Conservation (phyloP, 352 stramenopile species). For the Phytopythium helicoides region DNA sequence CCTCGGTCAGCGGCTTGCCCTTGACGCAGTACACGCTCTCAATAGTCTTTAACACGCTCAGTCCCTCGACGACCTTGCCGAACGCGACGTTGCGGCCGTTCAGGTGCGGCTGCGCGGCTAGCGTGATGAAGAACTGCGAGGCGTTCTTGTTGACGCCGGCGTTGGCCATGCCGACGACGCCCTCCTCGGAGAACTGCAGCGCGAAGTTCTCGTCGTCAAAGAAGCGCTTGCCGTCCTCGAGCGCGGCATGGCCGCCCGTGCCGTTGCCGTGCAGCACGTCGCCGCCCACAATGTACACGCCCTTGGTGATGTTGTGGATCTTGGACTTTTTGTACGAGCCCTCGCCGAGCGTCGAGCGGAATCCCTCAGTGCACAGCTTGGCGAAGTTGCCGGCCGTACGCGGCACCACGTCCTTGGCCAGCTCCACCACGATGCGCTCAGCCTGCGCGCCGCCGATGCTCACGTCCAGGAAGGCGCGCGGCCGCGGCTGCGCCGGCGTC, state of each 20-base stretch:
- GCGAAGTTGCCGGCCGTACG: slow-evolving; percentile 76
- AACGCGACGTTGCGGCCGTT: slow-evolving; percentile 88
- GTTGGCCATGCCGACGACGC: slow-evolving; percentile 97
- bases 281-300: slow-evolving; percentile 67
- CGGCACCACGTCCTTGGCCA: slow-evolving; percentile 81
- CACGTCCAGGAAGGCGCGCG: slow-evolving; percentile 77
- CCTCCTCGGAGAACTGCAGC: slow-evolving; percentile 81
- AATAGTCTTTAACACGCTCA: slow-evolving; percentile 82
- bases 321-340: slow-evolving; percentile 83
- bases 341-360: slow-evolving; percentile 54
- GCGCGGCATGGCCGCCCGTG: slow-evolving; percentile 72
- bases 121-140: slow-evolving; percentile 99
- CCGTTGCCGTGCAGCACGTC: slow-evolving; percentile 75
- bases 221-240: slow-evolving; percentile 63
- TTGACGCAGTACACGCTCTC: slow-evolving; percentile 81
- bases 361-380: slow-evolving; percentile 69
- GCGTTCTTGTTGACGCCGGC: slow-evolving; percentile 97
- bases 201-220: slow-evolving; percentile 89
- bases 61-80: slow-evolving; percentile 83
- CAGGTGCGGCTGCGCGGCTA: slow-evolving; percentile 76
- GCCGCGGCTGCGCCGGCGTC: slow-evolving; percentile 45
- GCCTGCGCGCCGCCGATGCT: slow-evolving; percentile 76
- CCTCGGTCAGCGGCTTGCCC: slow-evolving; percentile 76
- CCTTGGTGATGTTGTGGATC: slow-evolving; percentile 87
- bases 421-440: slow-evolving; percentile 77